Evolutionary conservation across 352 stramenopile species (phyloP), one percentile per base, ranked within the genome.

Genomic region (Phytophthora pluvialis): DNA sequence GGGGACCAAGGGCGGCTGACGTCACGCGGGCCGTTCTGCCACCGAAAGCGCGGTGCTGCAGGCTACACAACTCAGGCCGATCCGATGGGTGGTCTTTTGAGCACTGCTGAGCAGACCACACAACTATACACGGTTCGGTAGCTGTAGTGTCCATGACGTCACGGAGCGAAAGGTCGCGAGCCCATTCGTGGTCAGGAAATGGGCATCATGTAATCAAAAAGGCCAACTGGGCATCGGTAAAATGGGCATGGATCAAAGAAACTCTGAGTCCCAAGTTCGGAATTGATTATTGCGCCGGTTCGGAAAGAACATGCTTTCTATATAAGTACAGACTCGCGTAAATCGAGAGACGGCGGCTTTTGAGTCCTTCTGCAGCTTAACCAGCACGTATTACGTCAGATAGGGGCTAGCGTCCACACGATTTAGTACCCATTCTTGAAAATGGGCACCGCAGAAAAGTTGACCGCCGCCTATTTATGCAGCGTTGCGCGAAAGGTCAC

Each of bases 131-230:
- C 15, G 16, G 12, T 51, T 64, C 50, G 55, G 67, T 67, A 50
- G 43, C 61, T 32, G 35, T 31, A 75, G 61, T 15, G 8, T 21
- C 9, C 1, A 40, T 67, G 59, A 67, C 59, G 59, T 67, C 50
- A 67, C 36, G 31, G 25, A 36, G 5, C 16, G 45, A 52, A 51
- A 39, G 31, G 40, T 25, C 40, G 40, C 40, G 40, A 2, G 15
- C 35, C n/a, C n/a, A 46, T 46, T 46, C 16, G 8, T 15, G 31
- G 12, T 42, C 9, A 42, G 35, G 9, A 42, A 46, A 46, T 21
- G 21, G 21, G 21, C 3, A 35, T 21, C 21, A 21, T 21, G 21
- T 21, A 21, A 21, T 21, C 21, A 21, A 2, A 21, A 21, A 2
- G 21, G 21, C 21, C 21, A 21, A 21, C 21, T 21, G 21, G 21